Conservation (phyloP, 2,329 filamentous ascomycete species). For the Cordyceps pruinosa region DNA sequence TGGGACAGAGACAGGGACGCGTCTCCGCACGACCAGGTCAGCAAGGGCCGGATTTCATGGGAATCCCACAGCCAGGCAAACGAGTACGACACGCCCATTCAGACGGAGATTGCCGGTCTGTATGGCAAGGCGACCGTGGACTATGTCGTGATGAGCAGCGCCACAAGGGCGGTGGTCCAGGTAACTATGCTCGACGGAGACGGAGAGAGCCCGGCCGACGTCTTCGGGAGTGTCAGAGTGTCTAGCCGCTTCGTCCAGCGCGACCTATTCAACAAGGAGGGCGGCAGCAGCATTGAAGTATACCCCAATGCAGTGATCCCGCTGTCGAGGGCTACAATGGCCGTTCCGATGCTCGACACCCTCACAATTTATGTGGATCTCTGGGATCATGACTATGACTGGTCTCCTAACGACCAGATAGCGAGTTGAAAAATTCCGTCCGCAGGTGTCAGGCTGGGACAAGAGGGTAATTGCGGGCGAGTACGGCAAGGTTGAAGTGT, state of each 20-base stretch:
- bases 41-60: background rate
- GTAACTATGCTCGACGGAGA: slow-evolving; percentile 12
- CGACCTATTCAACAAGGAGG: background rate
- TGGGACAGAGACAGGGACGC: background rate
- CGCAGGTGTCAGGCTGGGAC: background rate
- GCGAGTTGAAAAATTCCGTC: background rate
- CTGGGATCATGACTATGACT: background rate
- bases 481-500: background rate
- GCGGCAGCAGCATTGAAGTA: background rate
- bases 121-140: slow-evolving; percentile 9
- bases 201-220: slow-evolving; percentile 7
- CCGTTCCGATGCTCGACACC: background rate
- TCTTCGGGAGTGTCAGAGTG: background rate
- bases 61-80: background rate
- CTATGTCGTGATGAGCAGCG: slow-evolving; percentile 8
- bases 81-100: background rate
- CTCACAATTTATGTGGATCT: background rate
- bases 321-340: background rate
- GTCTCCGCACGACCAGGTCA: background rate
- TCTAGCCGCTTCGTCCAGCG: background rate
- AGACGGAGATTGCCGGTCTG: background rate
- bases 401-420: background rate
- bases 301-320: background rate
- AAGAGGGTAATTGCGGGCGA: background rate
- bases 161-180: background rate